Evolutionary conservation across 2,329 filamentous ascomycete genomes (phyloP), one percentile per base, ranked within the genome.

Genomic region (Penicillium glabrum): DNA sequence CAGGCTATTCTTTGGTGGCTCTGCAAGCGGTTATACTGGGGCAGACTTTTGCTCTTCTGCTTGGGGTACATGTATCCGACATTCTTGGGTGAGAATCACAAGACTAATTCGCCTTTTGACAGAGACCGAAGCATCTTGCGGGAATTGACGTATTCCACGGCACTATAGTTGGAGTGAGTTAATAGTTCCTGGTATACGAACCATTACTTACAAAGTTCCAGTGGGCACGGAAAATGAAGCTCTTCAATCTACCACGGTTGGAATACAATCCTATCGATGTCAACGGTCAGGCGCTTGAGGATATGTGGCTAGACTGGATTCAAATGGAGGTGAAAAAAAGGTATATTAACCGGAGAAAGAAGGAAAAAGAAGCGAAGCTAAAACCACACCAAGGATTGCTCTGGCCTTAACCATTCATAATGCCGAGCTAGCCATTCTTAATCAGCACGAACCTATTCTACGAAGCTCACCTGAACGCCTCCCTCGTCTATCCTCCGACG

Each of bases 141-240:
- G 51, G 56, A 29, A 57, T 61, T 16, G 59, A 61, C 9, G 26
- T 53, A 3, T 61, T 53, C 14, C 59, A 61, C 44, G 59, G 59
- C 7, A 55, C 50, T 26, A 29, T 61, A 4, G 27, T 61, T 39
- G 51, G 56, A 13, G 59, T 61, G 37, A 47, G 59, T 44, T 33
- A 10, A 19, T 27, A 19, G 13, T 3, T 21, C 2, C 13, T n/a
- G 21, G 21, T 19, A 31, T 31, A 31, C 19, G 7, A 27, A 13
- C 10, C 8, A 37, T 3, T 24, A n/a, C 19, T 44, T 31, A 41
- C n/a, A 33, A 16, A 10, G 1, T 24, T 21, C 27, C 4, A 59
- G 57, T 59, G 57, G 57, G 57, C 57, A 10, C 54, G 54, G 14
- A 57, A 53, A 31, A 51, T 46, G 46, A 46, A 44, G 21, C 14